Percentiles rank a stretch among this genome's conserved stretches.
These are phyloP conservation scores for Rhodotorula sp. DNA, from an alignment of 1,284 basidiomycete genomes.

Conservation along the genomic window DNA sequence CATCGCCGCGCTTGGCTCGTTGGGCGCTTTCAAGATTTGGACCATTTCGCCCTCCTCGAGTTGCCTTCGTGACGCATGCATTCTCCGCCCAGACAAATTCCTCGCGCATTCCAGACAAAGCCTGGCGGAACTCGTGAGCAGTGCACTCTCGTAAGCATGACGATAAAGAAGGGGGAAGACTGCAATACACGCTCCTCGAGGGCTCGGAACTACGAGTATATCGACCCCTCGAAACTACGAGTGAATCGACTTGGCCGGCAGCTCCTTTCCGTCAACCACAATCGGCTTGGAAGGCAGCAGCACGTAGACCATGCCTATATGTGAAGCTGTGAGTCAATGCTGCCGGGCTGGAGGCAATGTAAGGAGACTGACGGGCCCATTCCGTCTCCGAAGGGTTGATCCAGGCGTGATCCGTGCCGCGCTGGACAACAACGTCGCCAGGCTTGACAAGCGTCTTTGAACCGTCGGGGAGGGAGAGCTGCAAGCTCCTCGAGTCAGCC, in stretches of 20 bases:
- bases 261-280: conserved; percentile 14
- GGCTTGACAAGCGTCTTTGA: conserved; percentile 5
- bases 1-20: too few relatives aligned
- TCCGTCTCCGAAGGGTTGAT: conserved; percentile 16
- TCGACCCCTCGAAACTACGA: conserved; percentile 3
- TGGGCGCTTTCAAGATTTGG: too few relatives aligned
- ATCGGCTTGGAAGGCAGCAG: conserved; percentile 23
- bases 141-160: too few relatives aligned
- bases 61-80: too few relatives aligned
- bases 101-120: too few relatives aligned
- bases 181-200: too few relatives aligned
- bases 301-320: conserved; percentile 24
- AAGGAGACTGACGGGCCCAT: conserved; percentile 20
- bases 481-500: background rate
- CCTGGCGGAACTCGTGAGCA: too few relatives aligned
- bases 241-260: conserved; percentile 18
- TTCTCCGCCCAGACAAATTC: too few relatives aligned
- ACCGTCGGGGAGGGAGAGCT: conserved; percentile 17
- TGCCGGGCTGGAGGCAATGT: too few relatives aligned
- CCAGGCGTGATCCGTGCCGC: conserved; percentile 26
- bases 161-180: too few relatives aligned
- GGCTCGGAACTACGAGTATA: conserved; percentile 2
- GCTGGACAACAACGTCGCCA: conserved; percentile 23
- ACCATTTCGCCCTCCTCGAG: too few relatives aligned
- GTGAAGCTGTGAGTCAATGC: background rate